A percentile compares a stretch with the other conserved stretches of the same genome.
These are phyloP conservation scores for Trichoderma arundinaceum DNA, from an alignment of 2,329 filamentous ascomycete species.

Conservation along the genomic window DNA sequence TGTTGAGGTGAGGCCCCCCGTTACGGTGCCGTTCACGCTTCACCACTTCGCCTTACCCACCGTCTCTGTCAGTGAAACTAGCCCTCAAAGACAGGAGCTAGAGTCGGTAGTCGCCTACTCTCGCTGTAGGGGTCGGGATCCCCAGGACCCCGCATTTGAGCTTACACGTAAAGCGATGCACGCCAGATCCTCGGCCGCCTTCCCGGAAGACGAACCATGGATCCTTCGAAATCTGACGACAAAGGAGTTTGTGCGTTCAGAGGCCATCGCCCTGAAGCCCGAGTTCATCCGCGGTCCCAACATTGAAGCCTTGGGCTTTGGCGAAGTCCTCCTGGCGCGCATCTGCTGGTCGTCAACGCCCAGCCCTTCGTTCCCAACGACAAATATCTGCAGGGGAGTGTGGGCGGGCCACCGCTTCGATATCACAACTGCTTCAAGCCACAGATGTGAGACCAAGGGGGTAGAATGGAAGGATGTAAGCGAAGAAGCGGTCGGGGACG, in stretches of 20 bases:
- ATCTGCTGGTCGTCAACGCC: conserved; percentile 29
- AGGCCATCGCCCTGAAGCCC: conserved; percentile 28
- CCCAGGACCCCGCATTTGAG: background rate
- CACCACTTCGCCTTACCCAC: background rate
- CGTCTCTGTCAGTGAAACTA: background rate
- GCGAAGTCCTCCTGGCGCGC: conserved; percentile 30
- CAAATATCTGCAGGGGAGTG: conserved; percentile 22
- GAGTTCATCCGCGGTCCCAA: conserved; percentile 29
- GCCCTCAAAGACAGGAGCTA: no score
- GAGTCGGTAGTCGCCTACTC: no score
- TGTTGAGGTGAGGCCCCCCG: no score
- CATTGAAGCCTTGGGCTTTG: conserved; percentile 28
- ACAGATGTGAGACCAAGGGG: background rate
- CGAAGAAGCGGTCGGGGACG: conserved; percentile 24
- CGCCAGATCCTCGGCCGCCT: background rate
- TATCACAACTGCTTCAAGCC: conserved; percentile 19
- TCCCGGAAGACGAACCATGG: conserved; percentile 21
- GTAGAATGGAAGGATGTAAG: conserved; percentile 26
- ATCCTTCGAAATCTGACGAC: conserved; percentile 32
- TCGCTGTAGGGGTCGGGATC: no score
- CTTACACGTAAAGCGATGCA: background rate
- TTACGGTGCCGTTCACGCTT: background rate
- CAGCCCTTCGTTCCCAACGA: background rate
- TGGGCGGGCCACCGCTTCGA: conserved; percentile 33
- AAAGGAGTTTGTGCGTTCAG: conserved; percentile 31